Percentiles rank a stretch among this genome's conserved stretches.
Conservation (phyloP, 75 land plant genomes). For the Gnetum montanum region DNA sequence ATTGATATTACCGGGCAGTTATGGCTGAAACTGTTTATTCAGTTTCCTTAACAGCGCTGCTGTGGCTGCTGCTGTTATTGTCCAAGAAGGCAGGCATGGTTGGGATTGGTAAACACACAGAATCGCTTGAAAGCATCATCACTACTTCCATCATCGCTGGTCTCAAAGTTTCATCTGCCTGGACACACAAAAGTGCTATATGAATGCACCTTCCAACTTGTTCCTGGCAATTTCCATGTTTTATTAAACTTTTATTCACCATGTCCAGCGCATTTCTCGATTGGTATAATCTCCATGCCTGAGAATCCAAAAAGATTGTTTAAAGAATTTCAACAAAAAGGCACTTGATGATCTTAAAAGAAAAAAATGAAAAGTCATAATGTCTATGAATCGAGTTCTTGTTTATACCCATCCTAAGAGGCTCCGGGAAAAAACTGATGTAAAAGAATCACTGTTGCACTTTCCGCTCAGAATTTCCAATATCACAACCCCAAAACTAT, state of each 20-base stretch:
- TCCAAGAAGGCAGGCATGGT: background rate
- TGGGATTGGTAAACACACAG: background rate
- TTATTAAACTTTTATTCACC: background rate
- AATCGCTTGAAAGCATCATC: background rate
- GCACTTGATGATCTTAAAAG: background rate
- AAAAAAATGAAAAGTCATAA: background rate
- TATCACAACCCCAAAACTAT: constrained; percentile 8
- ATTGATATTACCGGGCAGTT: too few relatives aligned
- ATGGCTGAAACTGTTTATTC: too few relatives aligned
- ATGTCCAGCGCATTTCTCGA: background rate
- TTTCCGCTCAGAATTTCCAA: constrained; percentile 11
- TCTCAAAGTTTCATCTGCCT: background rate
- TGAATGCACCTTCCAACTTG: background rate
- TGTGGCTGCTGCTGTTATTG: too few relatives aligned
- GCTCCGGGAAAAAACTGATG: background rate
- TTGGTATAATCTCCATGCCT: constrained; percentile 9
- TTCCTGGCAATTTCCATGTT: background rate
- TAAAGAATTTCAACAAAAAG: background rate
- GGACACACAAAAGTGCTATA: constrained; percentile 5
- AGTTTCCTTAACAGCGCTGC: too few relatives aligned
- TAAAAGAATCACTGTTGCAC: constrained; percentile 1
- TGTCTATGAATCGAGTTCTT: background rate
- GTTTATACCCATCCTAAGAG: constrained; percentile 8
- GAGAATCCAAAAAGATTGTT: background rate
- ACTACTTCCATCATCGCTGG: constrained; percentile 1